Conservation (phyloP, 345 rosid species). For the Eutrema yunnanense region DNA sequence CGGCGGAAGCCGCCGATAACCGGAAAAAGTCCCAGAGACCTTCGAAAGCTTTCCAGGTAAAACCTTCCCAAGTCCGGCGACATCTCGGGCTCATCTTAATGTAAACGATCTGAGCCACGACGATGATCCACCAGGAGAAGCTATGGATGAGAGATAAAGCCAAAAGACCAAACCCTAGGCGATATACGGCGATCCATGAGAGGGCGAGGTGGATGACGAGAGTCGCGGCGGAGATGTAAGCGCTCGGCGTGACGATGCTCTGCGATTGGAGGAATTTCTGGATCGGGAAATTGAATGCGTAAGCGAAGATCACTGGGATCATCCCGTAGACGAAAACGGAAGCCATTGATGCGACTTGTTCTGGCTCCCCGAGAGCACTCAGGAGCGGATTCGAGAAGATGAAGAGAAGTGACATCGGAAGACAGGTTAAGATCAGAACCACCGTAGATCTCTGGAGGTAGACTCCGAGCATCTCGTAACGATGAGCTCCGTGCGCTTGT, state of each 20-base stretch:
- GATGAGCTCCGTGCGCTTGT: slow-evolving; percentile 73
- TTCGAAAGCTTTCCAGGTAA: slow-evolving; percentile 46
- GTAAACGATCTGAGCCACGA: slow-evolving; percentile 49
- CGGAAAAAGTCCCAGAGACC: slow-evolving; percentile 49
- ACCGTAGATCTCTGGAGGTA: slow-evolving; percentile 65
- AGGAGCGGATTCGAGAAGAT: slow-evolving; percentile 47
- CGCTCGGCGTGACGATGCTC: slow-evolving; percentile 57
- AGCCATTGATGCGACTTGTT: slow-evolving; percentile 43
- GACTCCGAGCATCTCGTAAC: slow-evolving; percentile 57
- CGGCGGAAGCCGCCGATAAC: slow-evolving; percentile 55
- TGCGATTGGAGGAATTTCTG: slow-evolving; percentile 64
- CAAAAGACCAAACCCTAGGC: slow-evolving; percentile 41
- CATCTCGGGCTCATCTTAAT: slow-evolving; percentile 43
- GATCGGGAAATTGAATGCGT: slow-evolving; percentile 59
- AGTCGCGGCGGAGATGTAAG: slow-evolving; percentile 48
- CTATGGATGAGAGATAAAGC: slow-evolving; percentile 46
- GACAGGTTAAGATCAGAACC: slow-evolving; percentile 41
- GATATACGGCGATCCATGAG: slow-evolving; percentile 47
- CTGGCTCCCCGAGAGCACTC: slow-evolving; percentile 48
- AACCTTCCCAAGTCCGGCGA: slow-evolving; percentile 47
- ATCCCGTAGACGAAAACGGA: slow-evolving; percentile 57
- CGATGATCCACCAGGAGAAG: slow-evolving; percentile 61
- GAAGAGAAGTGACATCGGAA: slow-evolving; percentile 47
- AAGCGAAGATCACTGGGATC: slow-evolving; percentile 64
- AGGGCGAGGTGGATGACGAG: slow-evolving; percentile 38